Percentiles rank a stretch among this genome's conserved stretches.
These are phyloP conservation scores for Xylaria scruposa DNA, from an alignment of 495 filamentous ascomycete genomes.

Conservation along the genomic window DNA sequence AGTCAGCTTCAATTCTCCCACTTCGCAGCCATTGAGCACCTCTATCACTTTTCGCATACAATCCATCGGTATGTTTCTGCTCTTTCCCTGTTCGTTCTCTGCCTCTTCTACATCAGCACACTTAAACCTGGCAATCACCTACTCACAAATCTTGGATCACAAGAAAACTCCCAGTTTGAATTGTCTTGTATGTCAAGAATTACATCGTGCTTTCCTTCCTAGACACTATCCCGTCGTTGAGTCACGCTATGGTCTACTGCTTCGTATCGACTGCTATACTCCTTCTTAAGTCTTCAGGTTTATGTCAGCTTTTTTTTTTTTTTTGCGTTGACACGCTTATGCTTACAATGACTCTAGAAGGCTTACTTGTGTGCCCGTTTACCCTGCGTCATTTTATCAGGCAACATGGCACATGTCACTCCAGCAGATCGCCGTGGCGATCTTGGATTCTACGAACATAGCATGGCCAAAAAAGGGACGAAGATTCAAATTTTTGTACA, in stretches of 20 bases:
- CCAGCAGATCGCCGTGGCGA: not conserved
- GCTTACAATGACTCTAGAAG: not conserved
- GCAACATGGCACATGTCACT: not conserved
- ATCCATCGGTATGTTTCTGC: not conserved
- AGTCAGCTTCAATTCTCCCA: not conserved
- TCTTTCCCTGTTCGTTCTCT: not conserved
- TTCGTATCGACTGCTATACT: no score
- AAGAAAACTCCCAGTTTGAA: not conserved
- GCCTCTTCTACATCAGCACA: not conserved
- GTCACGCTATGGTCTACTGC: no score
- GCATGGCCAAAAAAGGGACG: conserved; percentile 5
- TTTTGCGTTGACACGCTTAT: not conserved
- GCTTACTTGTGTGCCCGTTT: not conserved
- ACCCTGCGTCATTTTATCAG: not conserved
- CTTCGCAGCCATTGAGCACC: not conserved
- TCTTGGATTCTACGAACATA: not conserved
- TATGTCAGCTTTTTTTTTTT: not conserved
- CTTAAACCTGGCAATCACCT: not conserved
- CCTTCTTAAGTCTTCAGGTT: no score
- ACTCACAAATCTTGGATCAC: not conserved
- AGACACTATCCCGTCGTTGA: no score
- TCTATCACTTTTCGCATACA: not conserved
- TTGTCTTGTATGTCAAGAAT: not conserved
- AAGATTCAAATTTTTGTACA: conserved; percentile 33
- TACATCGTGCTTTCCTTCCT: not conserved